phyloP scores from a whole-genome alignment of 805 yeast genomes.

The Pichia kluyveri region DNA sequence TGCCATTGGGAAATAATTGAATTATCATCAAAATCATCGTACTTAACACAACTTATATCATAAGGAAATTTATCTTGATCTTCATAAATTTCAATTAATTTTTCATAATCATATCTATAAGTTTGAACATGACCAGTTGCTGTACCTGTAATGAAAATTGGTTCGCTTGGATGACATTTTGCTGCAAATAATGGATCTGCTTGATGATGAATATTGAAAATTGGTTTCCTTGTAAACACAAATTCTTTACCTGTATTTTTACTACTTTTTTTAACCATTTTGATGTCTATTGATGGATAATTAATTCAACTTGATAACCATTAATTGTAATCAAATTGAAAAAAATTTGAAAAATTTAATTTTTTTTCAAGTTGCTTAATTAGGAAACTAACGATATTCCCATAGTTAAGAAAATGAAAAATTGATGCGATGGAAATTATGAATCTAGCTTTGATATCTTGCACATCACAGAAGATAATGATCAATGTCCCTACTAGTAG shows the following conservation, averaged over 20 bases:
- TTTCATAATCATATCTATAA: conserved; percentile 44
- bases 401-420: too few species aligned
- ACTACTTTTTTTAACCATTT: background rate
- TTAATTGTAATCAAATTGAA: too few species aligned
- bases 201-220: conserved; percentile 36
- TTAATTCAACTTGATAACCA: too few species aligned
- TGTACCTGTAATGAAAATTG: conserved; percentile 60
- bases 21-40: conserved; percentile 17
- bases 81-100: conserved; percentile 28
- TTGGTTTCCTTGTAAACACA: conserved; percentile 8
- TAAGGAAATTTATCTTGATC: conserved; percentile 25
- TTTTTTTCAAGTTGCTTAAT: too few species aligned
- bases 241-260: conserved; percentile 2
- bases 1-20: conserved; percentile 51
- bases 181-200: conserved; percentile 64
- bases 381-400: too few species aligned
- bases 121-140: conserved; percentile 73
- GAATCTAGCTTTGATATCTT: too few species aligned
- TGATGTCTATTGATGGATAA: too few species aligned
- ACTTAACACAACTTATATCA: conserved; percentile 18
- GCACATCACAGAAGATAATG: too few species aligned
- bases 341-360: too few species aligned
- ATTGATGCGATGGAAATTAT: too few species aligned
- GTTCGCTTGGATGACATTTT: conserved; percentile 70
- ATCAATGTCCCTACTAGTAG: too few species aligned